Conservation (phyloP, 1,284 basidiomycete species). For the Pseudozyma thailandica region DNA sequence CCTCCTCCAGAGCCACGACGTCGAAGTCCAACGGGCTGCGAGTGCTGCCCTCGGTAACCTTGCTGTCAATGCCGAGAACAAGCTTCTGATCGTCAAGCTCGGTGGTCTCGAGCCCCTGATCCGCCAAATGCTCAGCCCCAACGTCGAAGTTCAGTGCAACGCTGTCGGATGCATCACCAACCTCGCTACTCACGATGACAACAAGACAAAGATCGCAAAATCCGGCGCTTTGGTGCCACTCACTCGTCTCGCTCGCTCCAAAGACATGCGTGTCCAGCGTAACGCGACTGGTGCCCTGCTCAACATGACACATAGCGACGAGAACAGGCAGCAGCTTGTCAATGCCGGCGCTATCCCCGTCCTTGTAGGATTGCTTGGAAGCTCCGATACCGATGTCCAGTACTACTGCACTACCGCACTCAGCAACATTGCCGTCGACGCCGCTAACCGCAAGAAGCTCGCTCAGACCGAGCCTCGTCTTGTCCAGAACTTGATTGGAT, state of each 20-base stretch:
- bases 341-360: conserved; percentile 99
- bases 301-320: conserved; percentile 97
- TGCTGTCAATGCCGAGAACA: conserved; percentile 99
- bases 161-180: conserved; percentile 99
- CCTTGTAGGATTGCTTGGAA: conserved; percentile 91
- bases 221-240: conserved; percentile 96
- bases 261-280: conserved; percentile 98
- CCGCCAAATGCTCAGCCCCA: conserved; percentile 98
- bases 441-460: conserved; percentile 88
- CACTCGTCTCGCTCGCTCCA: conserved; percentile 93
- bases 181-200: conserved; percentile 98
- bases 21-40: conserved; percentile 97
- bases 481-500: conserved; percentile 89
- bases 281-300: conserved; percentile 97
- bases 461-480: conserved; percentile 94
- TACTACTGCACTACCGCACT: conserved; percentile 99
- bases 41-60: conserved; percentile 98
- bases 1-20: conserved; percentile 95
- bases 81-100: conserved; percentile 96
- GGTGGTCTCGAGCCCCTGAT: conserved; percentile 98
- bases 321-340: conserved; percentile 98
- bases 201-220: conserved; percentile 99
- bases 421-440: conserved; percentile 85
- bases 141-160: conserved; percentile 99
- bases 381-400: conserved; percentile 98